A percentile compares a stretch with the other conserved stretches of the same genome.
Evolutionary conservation across 1,284 basidiomycete genomes (phyloP).

Genomic region (Xerocomus minutiporus): DNA sequence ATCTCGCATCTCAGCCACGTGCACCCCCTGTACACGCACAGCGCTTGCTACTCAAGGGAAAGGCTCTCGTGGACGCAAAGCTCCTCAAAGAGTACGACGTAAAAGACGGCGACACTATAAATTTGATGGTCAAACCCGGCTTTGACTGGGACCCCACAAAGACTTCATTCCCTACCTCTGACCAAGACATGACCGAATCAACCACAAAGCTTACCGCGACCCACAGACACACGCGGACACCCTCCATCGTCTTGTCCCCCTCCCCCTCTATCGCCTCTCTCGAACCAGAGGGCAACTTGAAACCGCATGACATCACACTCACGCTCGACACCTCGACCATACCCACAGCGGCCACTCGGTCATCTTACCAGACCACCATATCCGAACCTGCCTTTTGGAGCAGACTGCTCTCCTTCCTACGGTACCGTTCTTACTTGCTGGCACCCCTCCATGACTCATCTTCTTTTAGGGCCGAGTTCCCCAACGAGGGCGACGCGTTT

Average conservation of each 20-base stretch:
- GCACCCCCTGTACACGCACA: constrained; percentile 73
- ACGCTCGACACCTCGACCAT: constrained; percentile 53
- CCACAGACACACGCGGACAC: constrained; percentile 56
- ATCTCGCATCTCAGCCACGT: constrained; percentile 57
- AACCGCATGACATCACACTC: constrained; percentile 60
- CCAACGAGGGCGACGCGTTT: constrained; percentile 49
- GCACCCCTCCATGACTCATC: constrained; percentile 7
- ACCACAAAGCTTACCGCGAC: constrained; percentile 27
- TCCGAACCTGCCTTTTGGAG: constrained; percentile 76
- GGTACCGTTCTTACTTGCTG: constrained; percentile 34
- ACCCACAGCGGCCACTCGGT: constrained; percentile 42
- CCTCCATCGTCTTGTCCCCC: constrained; percentile 70
- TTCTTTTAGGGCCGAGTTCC: constrained; percentile 50
- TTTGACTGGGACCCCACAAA: constrained; percentile 60
- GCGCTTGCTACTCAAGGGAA: constrained; percentile 86
- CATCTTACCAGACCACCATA: constrained; percentile 65
- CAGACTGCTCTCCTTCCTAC: constrained; percentile 59
- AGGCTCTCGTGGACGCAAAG: constrained; percentile 82
- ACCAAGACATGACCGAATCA: constrained; percentile 19
- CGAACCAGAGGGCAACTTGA: constrained; percentile 31
- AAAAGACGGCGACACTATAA: constrained; percentile 74
- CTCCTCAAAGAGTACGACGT: constrained; percentile 85
- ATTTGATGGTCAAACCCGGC: constrained; percentile 79
- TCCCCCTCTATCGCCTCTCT: constrained; percentile 51
- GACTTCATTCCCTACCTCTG: constrained; percentile 17